Evolutionary conservation across 2,329 filamentous ascomycete species (phyloP).

Genomic region (Hypoxylon sp.): DNA sequence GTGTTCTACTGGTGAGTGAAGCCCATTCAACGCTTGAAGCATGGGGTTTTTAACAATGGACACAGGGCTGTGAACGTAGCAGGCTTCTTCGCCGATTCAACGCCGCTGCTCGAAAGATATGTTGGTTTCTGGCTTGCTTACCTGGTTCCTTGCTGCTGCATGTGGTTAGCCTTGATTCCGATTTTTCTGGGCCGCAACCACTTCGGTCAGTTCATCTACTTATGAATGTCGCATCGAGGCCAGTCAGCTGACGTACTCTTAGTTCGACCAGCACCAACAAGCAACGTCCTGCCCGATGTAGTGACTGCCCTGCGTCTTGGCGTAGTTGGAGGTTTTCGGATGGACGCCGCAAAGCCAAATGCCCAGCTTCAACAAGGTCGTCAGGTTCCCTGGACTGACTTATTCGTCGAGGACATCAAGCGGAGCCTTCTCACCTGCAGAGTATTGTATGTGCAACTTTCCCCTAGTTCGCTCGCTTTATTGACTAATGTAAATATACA

Average conservation of each 20-base stretch:
- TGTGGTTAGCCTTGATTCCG: conserved; percentile 33
- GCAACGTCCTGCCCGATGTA: conserved; percentile 32
- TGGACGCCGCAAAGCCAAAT: conserved; percentile 37
- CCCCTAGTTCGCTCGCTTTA: not conserved
- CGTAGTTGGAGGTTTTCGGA: conserved; percentile 26
- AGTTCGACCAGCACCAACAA: conserved; percentile 25
- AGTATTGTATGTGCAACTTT: conserved; percentile 28
- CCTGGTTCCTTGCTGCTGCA: conserved; percentile 32
- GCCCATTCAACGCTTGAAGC: not conserved
- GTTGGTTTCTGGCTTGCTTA: conserved; percentile 40
- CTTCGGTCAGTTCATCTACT: conserved; percentile 23
- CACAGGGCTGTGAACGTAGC: conserved; percentile 27
- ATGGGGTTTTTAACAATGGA: not conserved
- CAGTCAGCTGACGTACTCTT: conserved; percentile 4
- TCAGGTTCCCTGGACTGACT: conserved; percentile 31
- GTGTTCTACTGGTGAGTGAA: conserved; percentile 34
- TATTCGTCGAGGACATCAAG: conserved; percentile 38
- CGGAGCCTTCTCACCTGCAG: conserved; percentile 33
- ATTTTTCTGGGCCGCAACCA: conserved; percentile 28
- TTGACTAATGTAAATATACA: conserved; percentile 1
- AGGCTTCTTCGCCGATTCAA: conserved; percentile 22
- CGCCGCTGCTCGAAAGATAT: conserved; percentile 31
- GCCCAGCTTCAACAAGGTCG: conserved; percentile 25
- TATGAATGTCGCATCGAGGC: not conserved
- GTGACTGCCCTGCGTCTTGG: conserved; percentile 23